Conservation (phyloP, 495 filamentous ascomycete species). For the Corynascus novoguineensis region DNA sequence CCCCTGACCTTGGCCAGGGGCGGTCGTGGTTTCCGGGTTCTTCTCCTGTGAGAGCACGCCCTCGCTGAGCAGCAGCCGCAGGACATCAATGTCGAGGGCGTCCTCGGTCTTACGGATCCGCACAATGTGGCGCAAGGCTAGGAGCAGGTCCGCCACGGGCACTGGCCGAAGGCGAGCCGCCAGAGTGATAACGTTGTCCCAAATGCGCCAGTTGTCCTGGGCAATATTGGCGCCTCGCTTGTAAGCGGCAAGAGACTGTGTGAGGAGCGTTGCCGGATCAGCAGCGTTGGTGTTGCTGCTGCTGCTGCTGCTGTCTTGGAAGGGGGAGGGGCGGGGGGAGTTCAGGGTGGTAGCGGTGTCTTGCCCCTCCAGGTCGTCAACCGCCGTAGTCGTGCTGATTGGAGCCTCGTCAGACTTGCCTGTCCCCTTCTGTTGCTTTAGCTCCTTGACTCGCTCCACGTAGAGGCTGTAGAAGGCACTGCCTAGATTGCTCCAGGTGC, state of each 20-base stretch:
- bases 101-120: slow-evolving; percentile 69
- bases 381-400: not conserved
- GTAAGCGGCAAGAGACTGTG: slow-evolving; percentile 74
- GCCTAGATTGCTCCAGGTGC: slow-evolving; percentile 92
- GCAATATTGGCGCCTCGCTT: slow-evolving; percentile 78
- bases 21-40: not conserved
- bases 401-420: slow-evolving; percentile 11
- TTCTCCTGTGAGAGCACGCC: slow-evolving; percentile 43
- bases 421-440: slow-evolving; percentile 28
- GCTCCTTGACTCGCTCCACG: slow-evolving; percentile 38
- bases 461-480: slow-evolving; percentile 58
- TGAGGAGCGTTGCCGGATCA: slow-evolving; percentile 58
- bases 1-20: not conserved
- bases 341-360: not conserved
- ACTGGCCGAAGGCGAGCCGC: slow-evolving; percentile 70
- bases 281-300: no score
- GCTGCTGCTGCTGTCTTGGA: no score
- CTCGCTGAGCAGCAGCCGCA: slow-evolving; percentile 66
- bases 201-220: slow-evolving; percentile 79
- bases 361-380: slow-evolving; percentile 27
- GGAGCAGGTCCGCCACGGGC: slow-evolving; percentile 65
- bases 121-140: slow-evolving; percentile 66
- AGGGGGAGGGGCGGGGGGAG: not conserved
- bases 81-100: slow-evolving; percentile 67
- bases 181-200: slow-evolving; percentile 90